Evolutionary conservation across 2,329 filamentous ascomycete species (phyloP).

Genomic region (Passalora sequoiae): DNA sequence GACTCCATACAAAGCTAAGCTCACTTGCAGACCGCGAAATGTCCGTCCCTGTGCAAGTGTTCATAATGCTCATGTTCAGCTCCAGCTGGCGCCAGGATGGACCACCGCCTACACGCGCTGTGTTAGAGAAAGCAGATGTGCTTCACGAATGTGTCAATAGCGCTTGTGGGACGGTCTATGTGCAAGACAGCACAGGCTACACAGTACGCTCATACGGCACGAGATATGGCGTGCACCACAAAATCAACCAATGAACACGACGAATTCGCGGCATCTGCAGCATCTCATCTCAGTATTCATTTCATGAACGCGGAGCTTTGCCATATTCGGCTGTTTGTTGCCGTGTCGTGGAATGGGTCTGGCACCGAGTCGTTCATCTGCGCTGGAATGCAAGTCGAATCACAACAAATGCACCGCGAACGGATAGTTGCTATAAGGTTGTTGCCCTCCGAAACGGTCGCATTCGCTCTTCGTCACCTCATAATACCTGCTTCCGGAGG

Average conservation of each 20-base stretch:
- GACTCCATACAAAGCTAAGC: no score
- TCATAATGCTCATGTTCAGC: no score
- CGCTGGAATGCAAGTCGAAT: constrained; percentile 27
- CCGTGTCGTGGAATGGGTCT: constrained; percentile 25
- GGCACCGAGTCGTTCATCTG: constrained; percentile 24
- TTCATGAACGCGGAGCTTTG: constrained; percentile 4
- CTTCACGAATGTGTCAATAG: no score
- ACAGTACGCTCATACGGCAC: not conserved
- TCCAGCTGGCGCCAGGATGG: no score
- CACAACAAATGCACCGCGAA: constrained; percentile 26
- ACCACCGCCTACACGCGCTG: no score
- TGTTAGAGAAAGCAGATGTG: no score
- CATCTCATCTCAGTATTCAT: constrained; percentile 1
- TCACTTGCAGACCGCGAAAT: no score
- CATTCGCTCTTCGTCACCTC: constrained; percentile 17
- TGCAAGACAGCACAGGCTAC: no score
- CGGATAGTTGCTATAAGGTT: constrained; percentile 27
- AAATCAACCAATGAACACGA: not conserved
- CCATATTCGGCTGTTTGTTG: constrained; percentile 30
- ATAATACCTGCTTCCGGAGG: constrained; percentile 25
- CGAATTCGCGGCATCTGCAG: no score
- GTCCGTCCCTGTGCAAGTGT: no score
- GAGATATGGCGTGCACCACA: not conserved
- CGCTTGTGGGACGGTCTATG: no score
- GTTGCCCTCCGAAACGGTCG: constrained; percentile 10